Conservation (phyloP, 2,329 filamentous ascomycete genomes). For the Talaromyces marneffei region DNA sequence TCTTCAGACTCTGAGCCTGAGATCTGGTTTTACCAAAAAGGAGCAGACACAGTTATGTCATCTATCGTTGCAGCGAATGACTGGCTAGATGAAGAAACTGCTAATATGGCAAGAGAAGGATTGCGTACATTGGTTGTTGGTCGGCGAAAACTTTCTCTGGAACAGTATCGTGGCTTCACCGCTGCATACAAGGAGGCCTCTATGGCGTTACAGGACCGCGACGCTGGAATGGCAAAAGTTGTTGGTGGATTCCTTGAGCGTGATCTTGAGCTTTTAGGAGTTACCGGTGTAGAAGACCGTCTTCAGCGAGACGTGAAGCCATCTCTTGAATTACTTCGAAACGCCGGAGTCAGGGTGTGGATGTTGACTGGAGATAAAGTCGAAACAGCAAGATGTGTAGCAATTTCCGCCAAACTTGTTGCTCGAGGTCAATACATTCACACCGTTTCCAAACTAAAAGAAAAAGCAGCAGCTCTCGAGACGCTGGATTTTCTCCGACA, state of each 20-base stretch:
- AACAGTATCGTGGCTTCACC: slow-evolving; percentile 78
- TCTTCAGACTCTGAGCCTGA: slow-evolving; percentile 58
- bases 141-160: slow-evolving; percentile 72
- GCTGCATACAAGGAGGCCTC: slow-evolving; percentile 71
- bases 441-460: slow-evolving; percentile 77
- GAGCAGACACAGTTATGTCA: slow-evolving; percentile 97
- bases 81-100: slow-evolving; percentile 97
- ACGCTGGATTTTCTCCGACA: slow-evolving; percentile 81
- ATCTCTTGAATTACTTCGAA: slow-evolving; percentile 86
- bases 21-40: slow-evolving; percentile 98
- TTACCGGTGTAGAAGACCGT: slow-evolving; percentile 96
- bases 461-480: slow-evolving; percentile 78
- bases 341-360: slow-evolving; percentile 98
- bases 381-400: slow-evolving; percentile 93
- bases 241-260: slow-evolving; percentile 76
- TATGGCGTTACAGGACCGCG: slow-evolving; percentile 70
- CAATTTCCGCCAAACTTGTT: slow-evolving; percentile 89
- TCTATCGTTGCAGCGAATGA: slow-evolving; percentile 91
- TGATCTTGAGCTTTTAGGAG: slow-evolving; percentile 87
- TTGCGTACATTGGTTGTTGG: slow-evolving; percentile 90
- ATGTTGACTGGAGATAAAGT: slow-evolving; percentile 99
- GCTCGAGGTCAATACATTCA: slow-evolving; percentile 92
- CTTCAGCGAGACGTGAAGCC: slow-evolving; percentile 93
- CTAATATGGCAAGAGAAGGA: slow-evolving; percentile 98
- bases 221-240: slow-evolving; percentile 72